These are phyloP conservation scores for Papilionanthe hybrid DNA, from an alignment of 116 monocot species.

Conservation along the genomic window DNA sequence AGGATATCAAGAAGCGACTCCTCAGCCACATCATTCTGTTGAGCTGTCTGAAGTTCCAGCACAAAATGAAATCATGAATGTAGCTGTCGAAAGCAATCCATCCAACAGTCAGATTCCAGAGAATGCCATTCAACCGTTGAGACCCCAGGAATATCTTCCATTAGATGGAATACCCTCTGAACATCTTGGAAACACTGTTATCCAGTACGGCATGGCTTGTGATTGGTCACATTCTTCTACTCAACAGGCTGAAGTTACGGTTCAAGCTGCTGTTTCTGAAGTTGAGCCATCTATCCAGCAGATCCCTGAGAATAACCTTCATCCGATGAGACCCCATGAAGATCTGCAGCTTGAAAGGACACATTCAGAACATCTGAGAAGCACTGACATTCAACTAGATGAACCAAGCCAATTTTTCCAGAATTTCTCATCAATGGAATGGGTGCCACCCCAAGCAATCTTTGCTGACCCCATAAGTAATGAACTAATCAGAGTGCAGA, in stretches of 20 bases:
- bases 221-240: neutral
- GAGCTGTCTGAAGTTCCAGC: conserved; percentile 4
- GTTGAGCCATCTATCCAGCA: conserved; percentile 4
- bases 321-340: neutral
- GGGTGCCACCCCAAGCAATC: conserved; percentile 29
- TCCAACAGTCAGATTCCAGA: neutral
- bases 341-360: neutral
- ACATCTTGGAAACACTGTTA: neutral
- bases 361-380: neutral
- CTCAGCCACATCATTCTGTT: neutral
- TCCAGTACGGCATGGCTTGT: neutral
- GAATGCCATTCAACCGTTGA: neutral
- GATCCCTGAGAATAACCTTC: neutral
- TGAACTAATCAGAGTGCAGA: conserved; percentile 51
- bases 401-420: conserved; percentile 8
- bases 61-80: conserved; percentile 1
- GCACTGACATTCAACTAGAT: conserved; percentile 8
- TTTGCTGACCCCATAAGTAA: conserved; percentile 56
- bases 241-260: neutral
- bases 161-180: neutral
- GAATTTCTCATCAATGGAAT: conserved; percentile 11
- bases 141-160: neutral
- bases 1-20: neutral
- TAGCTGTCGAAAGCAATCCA: neutral
- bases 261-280: neutral